A percentile compares a stretch with the other conserved stretches of the same genome.
phyloP scores from a whole-genome alignment of 2,329 filamentous ascomycete species.

The Aspergillus sp. region DNA sequence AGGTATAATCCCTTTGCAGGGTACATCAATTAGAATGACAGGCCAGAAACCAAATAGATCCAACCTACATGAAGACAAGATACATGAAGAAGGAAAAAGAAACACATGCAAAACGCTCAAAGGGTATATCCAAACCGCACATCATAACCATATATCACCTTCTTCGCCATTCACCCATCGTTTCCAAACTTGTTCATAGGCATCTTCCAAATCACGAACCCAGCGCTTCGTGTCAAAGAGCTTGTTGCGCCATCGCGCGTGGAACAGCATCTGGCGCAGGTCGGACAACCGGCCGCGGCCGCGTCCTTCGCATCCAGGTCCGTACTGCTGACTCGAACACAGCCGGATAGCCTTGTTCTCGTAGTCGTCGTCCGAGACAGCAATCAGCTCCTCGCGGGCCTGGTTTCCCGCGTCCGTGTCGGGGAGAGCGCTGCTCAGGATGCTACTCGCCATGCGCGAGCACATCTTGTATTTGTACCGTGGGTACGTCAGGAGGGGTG shows the following conservation, averaged over 20 bases:
- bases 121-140: slow-evolving; percentile 34
- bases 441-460: slow-evolving; percentile 94
- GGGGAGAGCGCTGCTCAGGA: slow-evolving; percentile 84
- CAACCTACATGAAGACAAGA: background rate
- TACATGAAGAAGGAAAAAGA: slow-evolving; percentile 1
- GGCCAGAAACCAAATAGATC: background rate
- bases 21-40: background rate
- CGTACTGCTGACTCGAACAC: slow-evolving; percentile 63
- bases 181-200: slow-evolving; percentile 84
- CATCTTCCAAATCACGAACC: slow-evolving; percentile 84
- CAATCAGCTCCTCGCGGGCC: slow-evolving; percentile 74
- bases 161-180: slow-evolving; percentile 81
- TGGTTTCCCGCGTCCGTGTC: slow-evolving; percentile 63
- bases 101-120: slow-evolving; percentile 26
- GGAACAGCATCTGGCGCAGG: slow-evolving; percentile 76
- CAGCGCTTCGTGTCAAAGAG: slow-evolving; percentile 89
- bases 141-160: slow-evolving; percentile 84
- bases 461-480: slow-evolving; percentile 99
- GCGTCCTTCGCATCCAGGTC: slow-evolving; percentile 30
- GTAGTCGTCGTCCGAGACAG: slow-evolving; percentile 74
- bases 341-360: slow-evolving; percentile 72
- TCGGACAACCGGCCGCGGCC: slow-evolving; percentile 68
- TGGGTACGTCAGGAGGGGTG: slow-evolving; percentile 83
- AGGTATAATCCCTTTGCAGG: background rate
- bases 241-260: slow-evolving; percentile 78